Conservation (phyloP, 768 basidiomycete genomes). For the Suillus hirtellus region DNA sequence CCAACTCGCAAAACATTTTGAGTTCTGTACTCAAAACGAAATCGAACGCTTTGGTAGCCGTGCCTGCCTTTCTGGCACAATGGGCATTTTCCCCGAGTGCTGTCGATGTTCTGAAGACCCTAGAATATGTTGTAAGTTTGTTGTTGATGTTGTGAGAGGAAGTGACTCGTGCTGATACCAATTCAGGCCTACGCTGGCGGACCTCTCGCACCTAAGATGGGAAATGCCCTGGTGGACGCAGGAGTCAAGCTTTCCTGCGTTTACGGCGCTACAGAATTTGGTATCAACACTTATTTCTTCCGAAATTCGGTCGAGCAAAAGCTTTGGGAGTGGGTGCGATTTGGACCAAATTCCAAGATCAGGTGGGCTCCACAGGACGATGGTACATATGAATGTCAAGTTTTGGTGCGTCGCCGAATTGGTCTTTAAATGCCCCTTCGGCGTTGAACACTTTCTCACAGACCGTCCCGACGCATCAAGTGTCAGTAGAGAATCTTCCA, state of each 20-base stretch:
- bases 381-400: constrained; percentile 37
- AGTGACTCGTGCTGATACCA: background rate
- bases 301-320: constrained; percentile 15
- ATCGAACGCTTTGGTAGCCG: constrained; percentile 33
- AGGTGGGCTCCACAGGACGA: constrained; percentile 36
- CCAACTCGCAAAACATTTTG: constrained; percentile 42
- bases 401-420: constrained; percentile 32
- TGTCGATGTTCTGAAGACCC: constrained; percentile 25
- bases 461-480: constrained; percentile 3
- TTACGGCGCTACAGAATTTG: constrained; percentile 40
- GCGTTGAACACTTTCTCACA: background rate
- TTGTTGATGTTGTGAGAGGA: too few relatives aligned
- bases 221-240: constrained; percentile 33
- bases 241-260: constrained; percentile 34
- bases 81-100: constrained; percentile 32
- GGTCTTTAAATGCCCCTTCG: background rate
- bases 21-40: constrained; percentile 31
- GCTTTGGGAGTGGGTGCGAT: constrained; percentile 40
- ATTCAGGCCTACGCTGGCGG: constrained; percentile 41
- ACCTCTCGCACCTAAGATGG: constrained; percentile 35
- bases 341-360: constrained; percentile 20
- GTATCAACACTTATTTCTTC: constrained; percentile 9
- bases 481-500: constrained; percentile 35
- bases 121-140: constrained; percentile 32
- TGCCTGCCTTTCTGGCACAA: constrained; percentile 41